phyloP scores from a whole-genome alignment of 73 alveolate species.

The Stentor roeselii region DNA sequence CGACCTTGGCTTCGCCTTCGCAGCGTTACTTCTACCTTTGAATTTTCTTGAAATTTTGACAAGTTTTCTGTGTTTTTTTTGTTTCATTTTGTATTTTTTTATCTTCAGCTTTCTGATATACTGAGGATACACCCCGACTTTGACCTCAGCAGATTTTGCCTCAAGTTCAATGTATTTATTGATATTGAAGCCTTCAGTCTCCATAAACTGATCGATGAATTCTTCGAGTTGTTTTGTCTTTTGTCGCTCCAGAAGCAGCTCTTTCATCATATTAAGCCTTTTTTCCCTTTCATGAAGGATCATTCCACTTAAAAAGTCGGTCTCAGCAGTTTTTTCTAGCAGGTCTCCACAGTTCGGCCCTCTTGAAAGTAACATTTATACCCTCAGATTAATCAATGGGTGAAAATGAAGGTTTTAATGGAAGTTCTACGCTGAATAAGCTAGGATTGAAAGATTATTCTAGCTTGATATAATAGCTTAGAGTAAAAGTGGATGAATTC shows the following conservation, averaged over 20 bases:
- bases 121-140: not conserved
- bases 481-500: too few relatives aligned
- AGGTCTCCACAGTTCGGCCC: too few relatives aligned
- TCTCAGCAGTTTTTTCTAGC: too few relatives aligned
- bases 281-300: not conserved
- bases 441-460: too few relatives aligned
- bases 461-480: too few relatives aligned
- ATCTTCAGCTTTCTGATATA: constrained; percentile 7
- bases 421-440: too few relatives aligned
- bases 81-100: not conserved
- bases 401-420: too few relatives aligned
- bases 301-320: too few relatives aligned
- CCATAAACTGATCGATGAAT: not conserved
- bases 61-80: not conserved
- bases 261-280: not conserved
- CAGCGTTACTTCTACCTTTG: not conserved
- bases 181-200: not conserved
- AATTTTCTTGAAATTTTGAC: not conserved
- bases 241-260: constrained; percentile 16
- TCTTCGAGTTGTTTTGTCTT: constrained; percentile 20
- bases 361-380: too few relatives aligned
- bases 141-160: not conserved
- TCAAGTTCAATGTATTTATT: not conserved
- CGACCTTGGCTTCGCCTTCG: not conserved
- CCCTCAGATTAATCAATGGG: too few relatives aligned